These are phyloP conservation scores for Carpinus viminea DNA, from an alignment of 306 rosid species.

Conservation along the genomic window DNA sequence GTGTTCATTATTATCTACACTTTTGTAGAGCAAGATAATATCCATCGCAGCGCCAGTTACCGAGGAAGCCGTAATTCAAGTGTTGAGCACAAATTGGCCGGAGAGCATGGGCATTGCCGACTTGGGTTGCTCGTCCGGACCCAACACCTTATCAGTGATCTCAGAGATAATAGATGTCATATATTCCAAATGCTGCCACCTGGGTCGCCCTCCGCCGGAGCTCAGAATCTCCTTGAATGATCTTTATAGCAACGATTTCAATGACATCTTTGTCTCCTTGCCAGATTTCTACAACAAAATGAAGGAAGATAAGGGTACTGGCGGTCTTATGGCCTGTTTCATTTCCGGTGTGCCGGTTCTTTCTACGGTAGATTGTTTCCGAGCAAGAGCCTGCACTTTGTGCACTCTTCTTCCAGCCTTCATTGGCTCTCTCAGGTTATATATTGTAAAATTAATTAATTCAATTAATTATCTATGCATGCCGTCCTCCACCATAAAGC, in stretches of 20 bases:
- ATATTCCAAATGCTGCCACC: constrained; percentile 16
- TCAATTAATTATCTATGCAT: too few species aligned
- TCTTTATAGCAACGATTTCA: constrained; percentile 75
- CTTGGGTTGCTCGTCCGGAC: constrained; percentile 89
- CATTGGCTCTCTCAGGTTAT: constrained; percentile 77
- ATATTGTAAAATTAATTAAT: too few species aligned
- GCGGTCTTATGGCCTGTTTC: constrained; percentile 33
- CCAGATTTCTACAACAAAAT: constrained; percentile 55
- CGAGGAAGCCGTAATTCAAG: constrained; percentile 40
- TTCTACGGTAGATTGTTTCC: constrained; percentile 65
- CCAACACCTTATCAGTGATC: constrained; percentile 53
- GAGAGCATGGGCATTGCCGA: constrained; percentile 69
- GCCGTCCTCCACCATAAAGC: too few species aligned
- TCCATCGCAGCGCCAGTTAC: constrained; percentile 37
- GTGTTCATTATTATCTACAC: too few species aligned
- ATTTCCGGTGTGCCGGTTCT: constrained; percentile 51
- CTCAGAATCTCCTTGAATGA: constrained; percentile 58
- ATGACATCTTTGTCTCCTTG: constrained; percentile 52
- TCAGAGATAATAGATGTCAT: constrained; percentile 45
- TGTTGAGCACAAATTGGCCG: constrained; percentile 23
- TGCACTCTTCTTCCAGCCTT: constrained; percentile 75
- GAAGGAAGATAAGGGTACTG: constrained; percentile 19
- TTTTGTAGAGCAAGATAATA: constrained; percentile 45
- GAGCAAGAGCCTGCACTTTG: constrained; percentile 43
- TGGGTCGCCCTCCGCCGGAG: constrained; percentile 39